Evolutionary conservation across 73 alveolate genomes (phyloP).

Genomic region (Paramecium caudatum): DNA sequence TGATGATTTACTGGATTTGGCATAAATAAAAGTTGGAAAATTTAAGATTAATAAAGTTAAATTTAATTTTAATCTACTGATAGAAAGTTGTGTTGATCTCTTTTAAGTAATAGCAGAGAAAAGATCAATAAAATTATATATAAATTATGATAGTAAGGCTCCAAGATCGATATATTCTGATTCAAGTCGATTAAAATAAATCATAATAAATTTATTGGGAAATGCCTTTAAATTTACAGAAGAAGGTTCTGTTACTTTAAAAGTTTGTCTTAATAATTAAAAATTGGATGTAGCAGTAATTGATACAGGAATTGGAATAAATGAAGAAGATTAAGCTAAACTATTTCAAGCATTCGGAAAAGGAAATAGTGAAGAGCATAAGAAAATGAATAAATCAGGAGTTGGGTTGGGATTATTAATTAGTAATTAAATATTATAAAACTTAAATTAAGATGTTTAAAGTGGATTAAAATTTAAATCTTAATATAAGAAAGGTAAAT

Average conservation of each 20-base stretch:
- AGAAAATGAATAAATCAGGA: conserved; percentile 33
- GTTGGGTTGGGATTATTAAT: conserved; percentile 66
- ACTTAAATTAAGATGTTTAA: conserved; percentile 12
- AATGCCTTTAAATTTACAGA: conserved; percentile 67
- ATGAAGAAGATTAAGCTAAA: conserved; percentile 38
- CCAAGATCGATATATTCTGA: conserved; percentile 59
- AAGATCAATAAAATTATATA: conserved; percentile 9
- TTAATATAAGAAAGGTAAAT: conserved; percentile 43
- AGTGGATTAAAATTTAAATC: conserved; percentile 60
- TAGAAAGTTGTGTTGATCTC: conserved; percentile 49
- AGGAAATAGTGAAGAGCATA: conserved; percentile 69
- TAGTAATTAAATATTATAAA: conserved; percentile 38
- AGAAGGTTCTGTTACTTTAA: conserved; percentile 28
- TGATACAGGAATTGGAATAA: conserved; percentile 56
- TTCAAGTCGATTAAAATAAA: conserved; percentile 36
- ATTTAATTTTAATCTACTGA: conserved; percentile 62
- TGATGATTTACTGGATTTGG: conserved; percentile 73
- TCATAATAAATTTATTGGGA: conserved; percentile 41
- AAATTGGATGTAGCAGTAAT: conserved; percentile 7
- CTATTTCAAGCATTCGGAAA: conserved; percentile 56
- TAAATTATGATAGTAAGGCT: conserved; percentile 57
- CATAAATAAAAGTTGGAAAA: conserved; percentile 72
- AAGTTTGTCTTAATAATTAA: background rate
- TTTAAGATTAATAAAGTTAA: conserved; percentile 63
- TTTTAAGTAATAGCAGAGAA: conserved; percentile 73